Evolutionary conservation across 768 basidiomycete genomes (phyloP).

Genomic region (Cystobasidium ongulense): DNA sequence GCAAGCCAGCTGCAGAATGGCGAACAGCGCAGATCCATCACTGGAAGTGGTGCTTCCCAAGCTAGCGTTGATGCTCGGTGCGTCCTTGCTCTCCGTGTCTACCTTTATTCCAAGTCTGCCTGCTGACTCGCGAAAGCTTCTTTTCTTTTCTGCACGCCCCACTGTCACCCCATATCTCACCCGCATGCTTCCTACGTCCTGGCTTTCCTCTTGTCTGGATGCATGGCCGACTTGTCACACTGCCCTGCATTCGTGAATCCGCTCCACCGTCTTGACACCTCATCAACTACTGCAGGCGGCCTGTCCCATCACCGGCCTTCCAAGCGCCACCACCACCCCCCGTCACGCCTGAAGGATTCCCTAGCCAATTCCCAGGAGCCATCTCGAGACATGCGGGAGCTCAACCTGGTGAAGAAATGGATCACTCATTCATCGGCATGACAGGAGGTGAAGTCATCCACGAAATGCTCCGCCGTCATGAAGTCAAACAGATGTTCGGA

Average conservation of each 20-base stretch:
- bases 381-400: not conserved
- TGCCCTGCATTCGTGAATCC: no score
- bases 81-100: not conserved
- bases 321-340: constrained; percentile 39
- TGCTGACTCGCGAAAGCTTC: not conserved
- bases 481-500: constrained; percentile 91
- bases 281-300: constrained; percentile 24
- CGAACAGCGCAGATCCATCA: constrained; percentile 7
- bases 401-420: constrained; percentile 44
- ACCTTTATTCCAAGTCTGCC: not conserved
- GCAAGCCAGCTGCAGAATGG: not conserved
- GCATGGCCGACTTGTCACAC: no score
- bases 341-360: not conserved
- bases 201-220: no score
- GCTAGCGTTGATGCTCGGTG: constrained; percentile 25
- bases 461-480: constrained; percentile 98
- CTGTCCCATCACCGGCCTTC: constrained; percentile 40
- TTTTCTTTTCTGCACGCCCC: not conserved
- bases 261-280: no score
- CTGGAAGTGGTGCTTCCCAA: constrained; percentile 8
- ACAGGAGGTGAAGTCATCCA: constrained; percentile 97
- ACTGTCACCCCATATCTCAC: not conserved
- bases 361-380: constrained; percentile 2
- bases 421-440: constrained; percentile 82
- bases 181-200: not conserved